Percentiles rank a stretch among this genome's conserved stretches.
phyloP scores from a whole-genome alignment of 805 yeast species.

The Brettanomyces bruxellensis region DNA sequence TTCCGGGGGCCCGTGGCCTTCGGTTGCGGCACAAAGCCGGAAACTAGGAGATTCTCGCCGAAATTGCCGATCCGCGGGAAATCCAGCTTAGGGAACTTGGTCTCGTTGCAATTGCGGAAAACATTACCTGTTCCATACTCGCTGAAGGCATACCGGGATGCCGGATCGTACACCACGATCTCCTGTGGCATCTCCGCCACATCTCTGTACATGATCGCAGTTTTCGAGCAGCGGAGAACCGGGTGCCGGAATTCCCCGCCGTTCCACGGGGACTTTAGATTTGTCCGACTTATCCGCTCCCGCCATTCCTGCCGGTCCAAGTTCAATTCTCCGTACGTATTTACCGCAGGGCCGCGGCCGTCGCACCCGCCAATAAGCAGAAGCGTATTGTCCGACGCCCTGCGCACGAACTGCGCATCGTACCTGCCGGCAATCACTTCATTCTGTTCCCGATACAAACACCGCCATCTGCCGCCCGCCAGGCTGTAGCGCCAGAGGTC shows the following conservation, averaged over 20 bases:
- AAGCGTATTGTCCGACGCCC: conserved; percentile 17
- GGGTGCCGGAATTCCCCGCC: not conserved
- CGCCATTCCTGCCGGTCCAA: not conserved
- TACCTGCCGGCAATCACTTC: conserved; percentile 28
- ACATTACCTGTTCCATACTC: not conserved
- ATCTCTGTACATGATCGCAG: not conserved
- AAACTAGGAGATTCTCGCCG: conserved; percentile 55
- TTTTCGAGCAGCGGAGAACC: not conserved
- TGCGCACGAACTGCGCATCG: conserved; percentile 41
- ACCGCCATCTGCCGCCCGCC: conserved; percentile 42
- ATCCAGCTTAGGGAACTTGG: conserved; percentile 1
- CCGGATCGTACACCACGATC: not conserved
- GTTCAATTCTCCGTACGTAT: not conserved
- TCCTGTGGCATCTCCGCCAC: not conserved
- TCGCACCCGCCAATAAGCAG: too few relatives aligned
- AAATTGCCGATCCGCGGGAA: conserved; percentile 56
- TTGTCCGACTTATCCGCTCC: not conserved
- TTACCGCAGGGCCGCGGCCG: too few relatives aligned
- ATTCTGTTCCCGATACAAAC: conserved; percentile 32
- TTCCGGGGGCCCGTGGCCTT: conserved; percentile 26
- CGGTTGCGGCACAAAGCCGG: conserved; percentile 45
- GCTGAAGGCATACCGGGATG: not conserved
- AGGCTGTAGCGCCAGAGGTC: conserved; percentile 66
- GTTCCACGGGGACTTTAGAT: not conserved
- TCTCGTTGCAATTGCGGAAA: not conserved